phyloP scores from a whole-genome alignment of 2,329 filamentous ascomycete species.

The Xylariaceae sp. region DNA sequence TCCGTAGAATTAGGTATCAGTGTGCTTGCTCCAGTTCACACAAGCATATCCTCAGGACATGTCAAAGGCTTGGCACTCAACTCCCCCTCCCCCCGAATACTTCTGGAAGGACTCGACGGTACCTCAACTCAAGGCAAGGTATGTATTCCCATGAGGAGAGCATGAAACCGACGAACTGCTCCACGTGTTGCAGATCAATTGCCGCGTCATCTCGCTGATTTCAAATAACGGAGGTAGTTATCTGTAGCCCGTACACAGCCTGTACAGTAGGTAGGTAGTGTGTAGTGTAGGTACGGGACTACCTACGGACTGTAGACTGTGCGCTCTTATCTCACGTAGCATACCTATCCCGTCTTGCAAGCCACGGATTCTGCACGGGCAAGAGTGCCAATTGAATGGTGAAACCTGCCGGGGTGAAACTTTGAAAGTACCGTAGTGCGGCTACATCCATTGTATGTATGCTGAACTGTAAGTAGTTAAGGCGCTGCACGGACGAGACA shows the following conservation, averaged over 20 bases:
- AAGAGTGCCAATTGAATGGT: background rate
- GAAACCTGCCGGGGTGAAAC: background rate
- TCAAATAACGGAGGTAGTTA: background rate
- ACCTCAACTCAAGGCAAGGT: background rate
- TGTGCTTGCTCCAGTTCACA: too few relatives aligned
- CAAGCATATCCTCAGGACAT: background rate
- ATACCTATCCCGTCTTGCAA: background rate
- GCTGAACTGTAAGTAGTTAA: background rate
- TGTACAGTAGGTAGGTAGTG: too few relatives aligned
- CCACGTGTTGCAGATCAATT: slow-evolving; percentile 9
- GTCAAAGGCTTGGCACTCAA: background rate
- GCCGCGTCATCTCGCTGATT: slow-evolving; percentile 7
- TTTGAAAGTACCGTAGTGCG: too few relatives aligned
- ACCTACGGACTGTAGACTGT: background rate
- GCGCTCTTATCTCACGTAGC: background rate
- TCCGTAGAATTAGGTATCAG: too few relatives aligned
- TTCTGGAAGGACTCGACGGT: slow-evolving; percentile 9
- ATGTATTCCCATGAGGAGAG: slow-evolving; percentile 12
- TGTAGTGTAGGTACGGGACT: too few relatives aligned
- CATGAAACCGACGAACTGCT: background rate
- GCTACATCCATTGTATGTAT: background rate
- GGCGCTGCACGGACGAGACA: background rate
- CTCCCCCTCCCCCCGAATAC: background rate
- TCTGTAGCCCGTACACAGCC: background rate
- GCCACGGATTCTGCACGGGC: background rate